phyloP scores from a whole-genome alignment of 1,284 basidiomycete species.

The Pseudozyma sp. region DNA sequence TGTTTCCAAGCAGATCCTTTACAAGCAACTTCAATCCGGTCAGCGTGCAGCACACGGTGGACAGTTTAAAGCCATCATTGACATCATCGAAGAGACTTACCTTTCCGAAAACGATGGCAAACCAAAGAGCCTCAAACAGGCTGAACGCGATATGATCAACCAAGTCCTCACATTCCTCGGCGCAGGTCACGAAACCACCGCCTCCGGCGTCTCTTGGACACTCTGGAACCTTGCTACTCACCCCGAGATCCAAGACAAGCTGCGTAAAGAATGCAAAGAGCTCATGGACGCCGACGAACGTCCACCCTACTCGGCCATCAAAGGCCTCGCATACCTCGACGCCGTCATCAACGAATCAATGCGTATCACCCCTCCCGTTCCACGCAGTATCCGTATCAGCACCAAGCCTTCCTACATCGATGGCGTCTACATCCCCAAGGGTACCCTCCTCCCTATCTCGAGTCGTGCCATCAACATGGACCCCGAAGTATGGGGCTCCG shows the following conservation, averaged over 20 bases:
- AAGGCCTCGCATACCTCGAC: slow-evolving; percentile 79
- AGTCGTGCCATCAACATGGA: slow-evolving; percentile 54
- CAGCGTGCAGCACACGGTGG: slow-evolving; percentile 17
- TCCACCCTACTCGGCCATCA: slow-evolving; percentile 73
- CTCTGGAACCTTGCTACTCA: slow-evolving; percentile 76
- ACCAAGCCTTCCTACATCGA: slow-evolving; percentile 44
- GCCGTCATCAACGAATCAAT: slow-evolving; percentile 74
- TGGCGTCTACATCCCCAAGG: slow-evolving; percentile 52
- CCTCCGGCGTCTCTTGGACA: slow-evolving; percentile 79
- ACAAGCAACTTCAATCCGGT: slow-evolving; percentile 54
- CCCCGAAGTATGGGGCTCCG: slow-evolving; percentile 49
- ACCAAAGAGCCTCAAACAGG: slow-evolving; percentile 49
- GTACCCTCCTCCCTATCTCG: slow-evolving; percentile 50
- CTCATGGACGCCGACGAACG: slow-evolving; percentile 44
- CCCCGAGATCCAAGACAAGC: slow-evolving; percentile 73
- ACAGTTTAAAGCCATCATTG: slow-evolving; percentile 45
- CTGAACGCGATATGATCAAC: slow-evolving; percentile 51
- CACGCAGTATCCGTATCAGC: slow-evolving; percentile 47
- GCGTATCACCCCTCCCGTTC: slow-evolving; percentile 57
- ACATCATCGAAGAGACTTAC: slow-evolving; percentile 45
- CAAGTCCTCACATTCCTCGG: slow-evolving; percentile 61
- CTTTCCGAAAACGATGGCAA: slow-evolving; percentile 48
- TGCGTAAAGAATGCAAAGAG: slow-evolving; percentile 74
- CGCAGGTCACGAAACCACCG: slow-evolving; percentile 72
- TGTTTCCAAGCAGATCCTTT: slow-evolving; percentile 50